Evolutionary conservation across 805 yeast species (phyloP), one percentile per base, ranked within the genome.

Genomic region (Yamadazyma philogaea): DNA sequence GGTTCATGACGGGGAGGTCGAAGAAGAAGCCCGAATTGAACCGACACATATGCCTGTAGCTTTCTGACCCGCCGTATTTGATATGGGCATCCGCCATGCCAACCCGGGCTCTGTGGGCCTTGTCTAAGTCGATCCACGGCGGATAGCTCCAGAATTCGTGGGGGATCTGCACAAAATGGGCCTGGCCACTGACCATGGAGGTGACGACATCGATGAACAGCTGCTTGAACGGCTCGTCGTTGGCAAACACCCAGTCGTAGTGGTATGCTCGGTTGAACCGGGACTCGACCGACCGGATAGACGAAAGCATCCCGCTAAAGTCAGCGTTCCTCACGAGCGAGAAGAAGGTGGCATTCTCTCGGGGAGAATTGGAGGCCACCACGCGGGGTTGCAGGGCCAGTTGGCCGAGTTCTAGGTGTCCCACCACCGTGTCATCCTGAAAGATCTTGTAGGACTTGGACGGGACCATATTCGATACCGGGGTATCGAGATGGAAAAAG

Each of bases 161-260:
- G n/a, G 91, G 93, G 53, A 91, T 82, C 37, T 74, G 45, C 36
- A 95, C 98, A 57, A 82, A 93, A 50, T 81, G 74, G 38, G 91
- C 81, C 5, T 61, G 72, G 48, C 97, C 98, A 26, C 90, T 80
- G 12, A 82, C 81, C 56, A 88, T 64, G 11, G 84, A 75, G 2
- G 77, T 49, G 12, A 95, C 85, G 21, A 78, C 74, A 20, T 67
- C 64, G 54, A 78, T 86, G 64, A 93, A 91, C 53, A 87, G 91
- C 2, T 87, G 89, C 39, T 78, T 72, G 66, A 91, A 93, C 38
- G 76, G 83, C 44, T 82, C 88, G 60, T 91, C 96, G 63, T 91
- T 91, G 54, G 93, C 72, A 63, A 91, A 93, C 17, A 89, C 93
- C 97, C 98, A 91, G 54, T 95, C 96, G 60, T 91, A 91, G 49